phyloP scores from a whole-genome alignment of 257 asterid genomes.

The Ophiorrhiza pumila region DNA sequence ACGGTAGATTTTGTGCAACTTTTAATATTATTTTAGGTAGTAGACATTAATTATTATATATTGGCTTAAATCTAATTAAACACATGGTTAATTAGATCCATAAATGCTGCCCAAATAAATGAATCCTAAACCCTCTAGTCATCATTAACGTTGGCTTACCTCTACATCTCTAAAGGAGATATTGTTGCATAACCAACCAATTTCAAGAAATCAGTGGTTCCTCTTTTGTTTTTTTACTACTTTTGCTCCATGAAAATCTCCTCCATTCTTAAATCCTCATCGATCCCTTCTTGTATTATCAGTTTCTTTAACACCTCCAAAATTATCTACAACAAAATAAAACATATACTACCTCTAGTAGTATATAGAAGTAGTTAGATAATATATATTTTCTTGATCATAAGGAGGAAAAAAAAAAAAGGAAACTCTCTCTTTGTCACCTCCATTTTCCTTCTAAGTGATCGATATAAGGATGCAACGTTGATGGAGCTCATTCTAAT shows the following conservation, averaged over 20 bases:
- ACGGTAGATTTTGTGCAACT: no score
- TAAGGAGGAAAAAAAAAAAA: background rate
- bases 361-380: background rate
- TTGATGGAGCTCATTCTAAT: conserved; percentile 9
- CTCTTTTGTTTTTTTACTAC: background rate
- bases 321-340: background rate
- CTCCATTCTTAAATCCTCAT: background rate
- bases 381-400: background rate
- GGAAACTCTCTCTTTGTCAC: conserved; percentile 1
- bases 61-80: no score
- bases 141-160: background rate
- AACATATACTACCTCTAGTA: background rate
- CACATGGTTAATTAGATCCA: no score
- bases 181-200: conserved; percentile 21
- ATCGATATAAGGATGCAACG: conserved; percentile 12
- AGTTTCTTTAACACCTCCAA: background rate
- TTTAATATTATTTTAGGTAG: no score
- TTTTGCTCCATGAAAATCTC: conserved; percentile 19
- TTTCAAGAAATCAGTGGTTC: background rate
- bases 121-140: no score
- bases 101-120: no score
- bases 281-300: background rate
- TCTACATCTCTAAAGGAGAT: conserved; percentile 12
- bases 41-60: no score
- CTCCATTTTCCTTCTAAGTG: conserved; percentile 23